Evolutionary conservation across 345 rosid species (phyloP).

Genomic region (Excoecaria cochinchinensis): DNA sequence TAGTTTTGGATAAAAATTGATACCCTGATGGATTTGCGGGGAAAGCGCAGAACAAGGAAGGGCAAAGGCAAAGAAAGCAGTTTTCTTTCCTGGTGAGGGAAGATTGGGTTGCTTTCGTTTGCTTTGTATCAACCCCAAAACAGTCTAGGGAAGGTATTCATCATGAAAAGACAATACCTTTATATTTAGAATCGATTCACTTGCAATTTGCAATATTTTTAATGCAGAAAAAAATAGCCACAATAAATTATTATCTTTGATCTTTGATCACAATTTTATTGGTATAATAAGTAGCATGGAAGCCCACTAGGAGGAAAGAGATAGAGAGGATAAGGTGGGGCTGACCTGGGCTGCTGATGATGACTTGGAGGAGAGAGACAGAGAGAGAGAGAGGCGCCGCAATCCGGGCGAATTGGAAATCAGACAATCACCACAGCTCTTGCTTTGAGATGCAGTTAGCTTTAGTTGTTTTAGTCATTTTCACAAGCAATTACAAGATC

Average conservation of each 20-base stretch:
- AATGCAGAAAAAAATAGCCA: not conserved
- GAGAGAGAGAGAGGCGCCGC: slow-evolving; percentile 15
- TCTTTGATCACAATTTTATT: not conserved
- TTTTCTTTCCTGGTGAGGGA: slow-evolving; percentile 17
- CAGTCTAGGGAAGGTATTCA: not conserved
- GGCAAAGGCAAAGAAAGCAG: not conserved
- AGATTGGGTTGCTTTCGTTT: not conserved
- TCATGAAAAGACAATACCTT: not conserved
- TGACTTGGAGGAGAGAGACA: slow-evolving; percentile 6
- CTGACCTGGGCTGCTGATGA: not conserved
- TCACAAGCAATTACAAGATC: not conserved
- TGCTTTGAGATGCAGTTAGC: not conserved
- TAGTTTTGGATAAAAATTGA: slow-evolving; percentile 25
- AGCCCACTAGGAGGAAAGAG: not conserved
- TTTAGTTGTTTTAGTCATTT: not conserved
- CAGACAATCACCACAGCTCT: too few relatives aligned
- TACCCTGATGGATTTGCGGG: not conserved
- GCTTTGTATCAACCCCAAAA: not conserved
- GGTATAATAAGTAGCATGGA: not conserved
- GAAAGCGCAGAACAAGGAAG: slow-evolving; percentile 5
- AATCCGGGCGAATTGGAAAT: slow-evolving; percentile 6
- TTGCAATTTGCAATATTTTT: not conserved
- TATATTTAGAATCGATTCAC: not conserved
- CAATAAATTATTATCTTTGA: not conserved
- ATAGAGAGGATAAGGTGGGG: slow-evolving; percentile 3